These are phyloP conservation scores for Hypoxylon fuscum DNA, from an alignment of 495 filamentous ascomycete genomes.

Conservation along the genomic window DNA sequence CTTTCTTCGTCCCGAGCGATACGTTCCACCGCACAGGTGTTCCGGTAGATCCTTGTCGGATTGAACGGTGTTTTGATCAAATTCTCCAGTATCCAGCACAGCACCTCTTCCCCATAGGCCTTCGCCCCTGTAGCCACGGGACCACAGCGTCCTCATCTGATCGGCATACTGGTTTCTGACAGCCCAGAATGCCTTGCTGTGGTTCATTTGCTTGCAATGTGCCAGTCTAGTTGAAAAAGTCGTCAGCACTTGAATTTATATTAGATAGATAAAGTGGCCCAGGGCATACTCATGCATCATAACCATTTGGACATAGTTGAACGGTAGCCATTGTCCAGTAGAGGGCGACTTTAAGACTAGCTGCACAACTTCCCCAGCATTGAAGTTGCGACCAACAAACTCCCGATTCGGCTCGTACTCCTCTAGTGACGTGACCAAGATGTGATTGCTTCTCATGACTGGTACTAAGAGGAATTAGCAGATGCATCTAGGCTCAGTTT, in stretches of 20 bases:
- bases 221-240: conserved; percentile 62
- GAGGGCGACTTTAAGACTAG: conserved; percentile 72
- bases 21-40: conserved; percentile 76
- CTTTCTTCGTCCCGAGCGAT: conserved; percentile 61
- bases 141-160: conserved; percentile 72
- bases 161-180: conserved; percentile 72
- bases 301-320: conserved; percentile 81
- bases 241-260: neutral
- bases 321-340: conserved; percentile 74
- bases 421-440: conserved; percentile 77
- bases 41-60: conserved; percentile 65
- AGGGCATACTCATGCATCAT: conserved; percentile 74
- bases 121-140: conserved; percentile 73
- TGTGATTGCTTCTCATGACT: conserved; percentile 73
- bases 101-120: conserved; percentile 79
- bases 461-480: conserved; percentile 55
- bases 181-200: conserved; percentile 75
- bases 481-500: conserved; percentile 1
- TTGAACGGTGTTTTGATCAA: conserved; percentile 59
- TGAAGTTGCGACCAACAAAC: conserved; percentile 83
- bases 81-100: conserved; percentile 65
- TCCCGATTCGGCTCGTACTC: conserved; percentile 78
- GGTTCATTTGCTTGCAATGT: conserved; percentile 87
- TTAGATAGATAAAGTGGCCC: neutral
- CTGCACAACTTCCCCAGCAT: conserved; percentile 83